Percentiles rank a stretch among this genome's conserved stretches.
Evolutionary conservation across 83 land plant genomes (phyloP).

Genomic region (Isoetes engelmannii): DNA sequence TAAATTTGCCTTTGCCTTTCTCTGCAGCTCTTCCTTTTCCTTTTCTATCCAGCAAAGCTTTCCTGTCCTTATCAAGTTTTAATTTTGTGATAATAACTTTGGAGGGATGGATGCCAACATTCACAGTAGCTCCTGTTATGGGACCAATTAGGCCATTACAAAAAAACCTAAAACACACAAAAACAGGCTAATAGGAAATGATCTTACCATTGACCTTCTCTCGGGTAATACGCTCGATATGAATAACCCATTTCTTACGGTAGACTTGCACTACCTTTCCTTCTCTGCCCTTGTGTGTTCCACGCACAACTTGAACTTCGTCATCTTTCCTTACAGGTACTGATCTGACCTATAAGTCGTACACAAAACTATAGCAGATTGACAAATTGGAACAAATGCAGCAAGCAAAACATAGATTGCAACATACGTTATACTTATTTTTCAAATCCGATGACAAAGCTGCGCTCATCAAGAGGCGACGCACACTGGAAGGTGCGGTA

Average conservation of each 20-base stretch:
- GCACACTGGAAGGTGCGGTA: slow-evolving; percentile 68
- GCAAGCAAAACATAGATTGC: too few species aligned
- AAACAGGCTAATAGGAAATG: too few species aligned
- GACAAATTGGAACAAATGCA: too few species aligned
- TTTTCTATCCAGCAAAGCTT: slow-evolving; percentile 59
- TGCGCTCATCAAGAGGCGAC: slow-evolving; percentile 67
- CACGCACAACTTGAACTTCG: slow-evolving; percentile 66
- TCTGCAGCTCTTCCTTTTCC: slow-evolving; percentile 74
- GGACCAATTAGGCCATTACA: too few species aligned
- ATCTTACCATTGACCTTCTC: slow-evolving; percentile 68
- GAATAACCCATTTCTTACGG: slow-evolving; percentile 66
- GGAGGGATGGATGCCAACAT: slow-evolving; percentile 59
- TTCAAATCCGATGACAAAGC: slow-evolving; percentile 56
- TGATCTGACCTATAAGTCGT: slow-evolving; percentile 47
- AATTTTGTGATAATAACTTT: slow-evolving; percentile 61
- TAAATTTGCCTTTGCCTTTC: slow-evolving; percentile 50
- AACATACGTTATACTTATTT: slow-evolving; percentile 50
- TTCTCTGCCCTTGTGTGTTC: slow-evolving; percentile 68
- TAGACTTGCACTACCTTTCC: slow-evolving; percentile 77
- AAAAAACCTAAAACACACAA: too few species aligned
- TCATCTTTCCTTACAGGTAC: slow-evolving; percentile 73
- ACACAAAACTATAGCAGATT: too few species aligned
- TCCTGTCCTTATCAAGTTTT: slow-evolving; percentile 60
- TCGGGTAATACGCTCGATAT: slow-evolving; percentile 66
- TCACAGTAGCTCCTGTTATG: slow-evolving; percentile 48